Percentiles rank a stretch among this genome's conserved stretches.
These are phyloP conservation scores for Pseudocercospora ulei DNA, from an alignment of 2,329 filamentous ascomycete species.

Conservation along the genomic window DNA sequence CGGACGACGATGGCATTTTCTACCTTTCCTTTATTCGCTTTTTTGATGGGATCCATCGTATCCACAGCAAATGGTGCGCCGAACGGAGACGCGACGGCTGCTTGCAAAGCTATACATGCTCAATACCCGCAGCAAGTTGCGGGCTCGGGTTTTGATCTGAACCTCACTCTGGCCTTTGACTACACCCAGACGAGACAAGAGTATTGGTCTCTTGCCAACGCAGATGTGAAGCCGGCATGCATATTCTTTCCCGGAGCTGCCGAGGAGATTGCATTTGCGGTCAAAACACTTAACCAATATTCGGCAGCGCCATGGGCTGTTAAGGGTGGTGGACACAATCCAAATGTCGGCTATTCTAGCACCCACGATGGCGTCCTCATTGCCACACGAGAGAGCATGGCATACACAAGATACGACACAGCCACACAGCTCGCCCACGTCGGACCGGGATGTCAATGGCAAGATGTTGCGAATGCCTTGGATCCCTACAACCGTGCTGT, in stretches of 20 bases:
- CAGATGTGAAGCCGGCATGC: constrained; percentile 20
- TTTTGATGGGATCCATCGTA: constrained; percentile 3
- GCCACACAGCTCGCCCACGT: constrained; percentile 25
- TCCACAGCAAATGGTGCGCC: constrained; percentile 9
- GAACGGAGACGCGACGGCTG: constrained; percentile 11
- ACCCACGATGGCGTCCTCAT: constrained; percentile 41
- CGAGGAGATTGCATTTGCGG: constrained; percentile 46
- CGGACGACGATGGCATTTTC: constrained; percentile 6
- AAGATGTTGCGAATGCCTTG: constrained; percentile 22
- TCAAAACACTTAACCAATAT: constrained; percentile 43
- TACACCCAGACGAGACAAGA: constrained; percentile 17
- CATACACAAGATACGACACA: constrained; percentile 34
- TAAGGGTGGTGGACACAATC: constrained; percentile 44
- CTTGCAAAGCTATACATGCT: constrained; percentile 12
- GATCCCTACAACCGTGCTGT: constrained; percentile 22
- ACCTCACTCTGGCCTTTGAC: constrained; percentile 14
- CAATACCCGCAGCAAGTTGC: constrained; percentile 18
- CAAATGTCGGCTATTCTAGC: constrained; percentile 42
- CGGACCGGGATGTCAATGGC: constrained; percentile 25
- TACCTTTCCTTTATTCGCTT: constrained; percentile 1
- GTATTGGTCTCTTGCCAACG: constrained; percentile 22
- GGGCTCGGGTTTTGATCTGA: constrained; percentile 13
- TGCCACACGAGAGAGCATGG: constrained; percentile 38
- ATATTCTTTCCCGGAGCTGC: constrained; percentile 41
- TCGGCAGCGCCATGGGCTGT: constrained; percentile 47